Base-by-base conservation (phyloP, 441 rosid species). In the Cnidoscolus chayamansa region DNA sequence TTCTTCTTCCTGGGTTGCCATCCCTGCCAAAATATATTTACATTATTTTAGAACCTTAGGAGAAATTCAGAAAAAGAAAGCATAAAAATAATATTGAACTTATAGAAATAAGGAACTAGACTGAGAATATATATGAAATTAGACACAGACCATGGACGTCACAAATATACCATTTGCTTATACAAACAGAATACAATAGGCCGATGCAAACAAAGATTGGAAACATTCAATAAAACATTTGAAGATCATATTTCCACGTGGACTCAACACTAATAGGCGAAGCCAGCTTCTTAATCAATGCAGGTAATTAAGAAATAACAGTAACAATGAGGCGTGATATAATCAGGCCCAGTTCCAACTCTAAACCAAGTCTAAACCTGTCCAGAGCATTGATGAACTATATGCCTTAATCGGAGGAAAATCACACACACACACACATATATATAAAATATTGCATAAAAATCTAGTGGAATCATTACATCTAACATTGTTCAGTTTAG, bases 1-100 rank as follows among this genome's bases (percentile, higher is more conserved):
- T 35, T 78, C 75, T 72, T 82, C 84, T 76, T 77, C 60, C 68
- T 61, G 51, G 30, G 51, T 63, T 43, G 64, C 73, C 78, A 76
- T 76, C 37, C 59, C 67, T 72, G 70, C 43, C 10, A 54, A 16
- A 56, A 50, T 13, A 60, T 6, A 61, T 17, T 19, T 15, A 49
- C 1, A 32, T 13, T 48, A 58, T 50, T 30, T 61, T 19, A 61
- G n/a, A 12, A 19, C 15, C 15, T 1, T n/a, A 19, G 0, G 1
- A 63, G 10, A 17, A 50, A 12, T 45, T 16, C 10, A 63, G 30
- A 17, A 31, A 7, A 13, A 63, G 55, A 17, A 32, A 30, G 4
- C 25, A 53, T 8, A 12, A 11, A 35, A 2, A 48, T 0, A 32
- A 43, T 54, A 11, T 30, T 48, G 16, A n/a, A 59, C 17, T 31